A percentile compares a stretch with the other conserved stretches of the same genome.
Conservation (phyloP, 352 stramenopile species). For the Phytophthora foliorum region DNA sequence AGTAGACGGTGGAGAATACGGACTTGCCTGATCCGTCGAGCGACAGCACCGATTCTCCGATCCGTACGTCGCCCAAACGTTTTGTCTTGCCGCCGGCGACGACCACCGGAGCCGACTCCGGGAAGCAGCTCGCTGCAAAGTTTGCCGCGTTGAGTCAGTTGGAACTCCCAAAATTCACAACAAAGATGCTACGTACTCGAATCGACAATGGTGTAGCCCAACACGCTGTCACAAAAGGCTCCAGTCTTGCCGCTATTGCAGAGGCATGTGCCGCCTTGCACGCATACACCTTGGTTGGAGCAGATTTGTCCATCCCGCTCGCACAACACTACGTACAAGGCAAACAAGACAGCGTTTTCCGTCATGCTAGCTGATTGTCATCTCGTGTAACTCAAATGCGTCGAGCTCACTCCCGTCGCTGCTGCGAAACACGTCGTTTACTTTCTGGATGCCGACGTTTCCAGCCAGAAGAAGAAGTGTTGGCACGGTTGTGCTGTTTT, state of each 20-base stretch:
- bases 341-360: slow-evolving; percentile 16
- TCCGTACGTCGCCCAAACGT: slow-evolving; percentile 36
- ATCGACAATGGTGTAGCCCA: slow-evolving; percentile 63
- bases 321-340: slow-evolving; percentile 65
- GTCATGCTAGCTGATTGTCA: neutral
- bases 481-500: slow-evolving; percentile 65
- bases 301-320: slow-evolving; percentile 78
- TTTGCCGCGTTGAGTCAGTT: slow-evolving; percentile 32
- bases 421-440: slow-evolving; percentile 79
- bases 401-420: slow-evolving; percentile 67
- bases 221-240: slow-evolving; percentile 61
- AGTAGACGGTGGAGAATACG: slow-evolving; percentile 71
- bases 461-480: slow-evolving; percentile 73
- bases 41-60: slow-evolving; percentile 68
- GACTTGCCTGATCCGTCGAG: slow-evolving; percentile 44
- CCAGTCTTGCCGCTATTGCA: slow-evolving; percentile 69
- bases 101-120: slow-evolving; percentile 53
- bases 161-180: neutral
- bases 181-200: slow-evolving; percentile 28
- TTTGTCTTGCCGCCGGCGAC: slow-evolving; percentile 33
- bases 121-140: slow-evolving; percentile 66
- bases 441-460: slow-evolving; percentile 76
- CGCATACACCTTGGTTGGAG: slow-evolving; percentile 71
- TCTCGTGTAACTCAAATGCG: neutral
- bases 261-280: slow-evolving; percentile 71